These are phyloP conservation scores for Cladosporium sp. DNA, from an alignment of 2,329 filamentous ascomycete genomes.

Conservation along the genomic window DNA sequence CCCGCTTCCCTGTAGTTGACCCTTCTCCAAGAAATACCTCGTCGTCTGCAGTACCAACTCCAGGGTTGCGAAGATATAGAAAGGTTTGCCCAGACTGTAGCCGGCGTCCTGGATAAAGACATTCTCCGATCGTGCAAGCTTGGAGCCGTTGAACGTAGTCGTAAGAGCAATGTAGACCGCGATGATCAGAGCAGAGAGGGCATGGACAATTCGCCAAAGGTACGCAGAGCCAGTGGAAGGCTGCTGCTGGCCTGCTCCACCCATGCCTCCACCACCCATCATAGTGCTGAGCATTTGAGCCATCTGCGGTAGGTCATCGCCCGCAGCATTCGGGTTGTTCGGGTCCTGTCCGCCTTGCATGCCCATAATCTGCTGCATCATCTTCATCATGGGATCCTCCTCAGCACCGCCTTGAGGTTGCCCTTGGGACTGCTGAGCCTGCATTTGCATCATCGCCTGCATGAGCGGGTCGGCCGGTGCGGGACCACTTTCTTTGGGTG, in stretches of 20 bases:
- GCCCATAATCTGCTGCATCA: slow-evolving; percentile 71
- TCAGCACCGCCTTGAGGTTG: slow-evolving; percentile 17
- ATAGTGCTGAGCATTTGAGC: slow-evolving; percentile 44
- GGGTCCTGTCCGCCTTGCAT: slow-evolving; percentile 30
- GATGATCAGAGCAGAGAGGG: slow-evolving; percentile 64
- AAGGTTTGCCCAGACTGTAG: slow-evolving; percentile 53
- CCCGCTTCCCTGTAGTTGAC: slow-evolving; percentile 53
- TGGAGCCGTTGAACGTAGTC: slow-evolving; percentile 65
- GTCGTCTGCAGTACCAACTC: slow-evolving; percentile 69
- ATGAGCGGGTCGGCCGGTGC: slow-evolving; percentile 24
- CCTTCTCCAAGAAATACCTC: slow-evolving; percentile 66
- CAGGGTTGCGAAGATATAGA: slow-evolving; percentile 76
- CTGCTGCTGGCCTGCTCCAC: slow-evolving; percentile 32
- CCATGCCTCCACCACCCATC: slow-evolving; percentile 31
- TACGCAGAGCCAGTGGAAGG: slow-evolving; percentile 41
- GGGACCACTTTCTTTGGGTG: slow-evolving; percentile 12
- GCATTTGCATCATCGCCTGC: slow-evolving; percentile 29
- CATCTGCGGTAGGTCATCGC: slow-evolving; percentile 39
- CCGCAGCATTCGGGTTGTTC: slow-evolving; percentile 32
- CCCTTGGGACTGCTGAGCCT: slow-evolving; percentile 19
- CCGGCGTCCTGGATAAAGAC: slow-evolving; percentile 32
- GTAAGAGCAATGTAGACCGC: slow-evolving; percentile 66
- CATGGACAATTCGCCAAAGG: slow-evolving; percentile 71
- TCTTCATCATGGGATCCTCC: slow-evolving; percentile 67
- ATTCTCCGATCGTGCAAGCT: slow-evolving; percentile 48